Evolutionary conservation across 148 eudicot species (phyloP).

Genomic region (Fagopyrum tataricum): DNA sequence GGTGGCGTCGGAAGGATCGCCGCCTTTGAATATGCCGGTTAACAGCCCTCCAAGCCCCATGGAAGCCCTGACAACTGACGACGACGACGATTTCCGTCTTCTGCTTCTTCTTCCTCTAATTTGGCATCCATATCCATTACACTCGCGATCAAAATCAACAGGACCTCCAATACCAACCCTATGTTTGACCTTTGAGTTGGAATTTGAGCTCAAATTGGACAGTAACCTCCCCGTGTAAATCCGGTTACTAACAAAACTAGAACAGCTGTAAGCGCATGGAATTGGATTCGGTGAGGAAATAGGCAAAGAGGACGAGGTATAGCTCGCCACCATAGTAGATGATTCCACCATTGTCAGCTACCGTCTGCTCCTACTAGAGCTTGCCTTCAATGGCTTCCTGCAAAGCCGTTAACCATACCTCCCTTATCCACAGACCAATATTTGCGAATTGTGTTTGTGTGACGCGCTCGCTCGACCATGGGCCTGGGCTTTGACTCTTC

Average conservation of each 20-base stretch:
- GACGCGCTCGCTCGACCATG: constrained; percentile 7
- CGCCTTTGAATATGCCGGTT: constrained; percentile 57
- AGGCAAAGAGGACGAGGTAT: constrained; percentile 1
- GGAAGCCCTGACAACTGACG: constrained; percentile 15
- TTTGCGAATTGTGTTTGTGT: constrained; percentile 1
- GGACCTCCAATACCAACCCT: constrained; percentile 10
- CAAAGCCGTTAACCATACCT: constrained; percentile 3
- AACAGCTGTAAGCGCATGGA: neutral
- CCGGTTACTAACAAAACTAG: neutral
- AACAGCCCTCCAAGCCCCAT: constrained; percentile 56
- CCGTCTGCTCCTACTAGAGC: neutral
- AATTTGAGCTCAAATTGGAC: constrained; percentile 8
- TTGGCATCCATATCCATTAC: neutral
- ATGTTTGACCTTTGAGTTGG: constrained; percentile 2
- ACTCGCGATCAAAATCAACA: neutral
- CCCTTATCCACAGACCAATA: constrained; percentile 11
- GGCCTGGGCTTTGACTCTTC: neutral
- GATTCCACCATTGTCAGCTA: constrained; percentile 6
- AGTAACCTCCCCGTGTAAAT: constrained; percentile 2
- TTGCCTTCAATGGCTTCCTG: constrained; percentile 5
- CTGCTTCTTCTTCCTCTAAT: constrained; percentile 8
- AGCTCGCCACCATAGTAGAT: constrained; percentile 7
- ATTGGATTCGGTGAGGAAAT: constrained; percentile 1
- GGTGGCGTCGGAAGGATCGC: constrained; percentile 63
- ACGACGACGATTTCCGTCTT: neutral